These are phyloP conservation scores for Nothopassalora personata DNA, from an alignment of 2,329 filamentous ascomycete genomes.

Conservation along the genomic window DNA sequence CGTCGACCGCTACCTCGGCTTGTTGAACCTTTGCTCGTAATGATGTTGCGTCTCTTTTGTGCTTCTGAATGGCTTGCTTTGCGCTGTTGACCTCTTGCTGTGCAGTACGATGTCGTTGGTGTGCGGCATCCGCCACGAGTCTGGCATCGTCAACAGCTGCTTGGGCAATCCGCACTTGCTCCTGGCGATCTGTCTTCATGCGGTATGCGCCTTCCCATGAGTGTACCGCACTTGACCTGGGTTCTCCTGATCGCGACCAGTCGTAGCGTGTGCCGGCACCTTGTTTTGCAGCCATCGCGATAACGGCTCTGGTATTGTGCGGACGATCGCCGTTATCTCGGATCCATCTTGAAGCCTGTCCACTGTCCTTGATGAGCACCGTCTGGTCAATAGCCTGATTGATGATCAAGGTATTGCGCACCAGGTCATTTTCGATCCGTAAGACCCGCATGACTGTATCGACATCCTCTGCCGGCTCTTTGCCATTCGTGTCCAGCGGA, in stretches of 20 bases:
- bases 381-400: slow-evolving; percentile 77
- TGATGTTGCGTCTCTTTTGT: slow-evolving; percentile 44
- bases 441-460: slow-evolving; percentile 76
- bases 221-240: slow-evolving; percentile 49
- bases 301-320: slow-evolving; percentile 66
- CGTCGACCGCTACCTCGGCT: slow-evolving; percentile 58
- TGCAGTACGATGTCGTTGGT: slow-evolving; percentile 45
- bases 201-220: slow-evolving; percentile 54
- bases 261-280: slow-evolving; percentile 58
- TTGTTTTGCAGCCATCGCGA: slow-evolving; percentile 55
- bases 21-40: slow-evolving; percentile 54
- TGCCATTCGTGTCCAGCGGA: slow-evolving; percentile 53
- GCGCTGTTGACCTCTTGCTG: slow-evolving; percentile 48
- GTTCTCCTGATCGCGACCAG: slow-evolving; percentile 44
- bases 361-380: slow-evolving; percentile 65
- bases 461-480: slow-evolving; percentile 68
- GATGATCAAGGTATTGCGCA: slow-evolving; percentile 79
- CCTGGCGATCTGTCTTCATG: slow-evolving; percentile 40
- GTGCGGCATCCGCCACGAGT: slow-evolving; percentile 50
- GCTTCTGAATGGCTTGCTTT: slow-evolving; percentile 45
- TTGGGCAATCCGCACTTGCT: slow-evolving; percentile 38
- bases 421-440: slow-evolving; percentile 70
- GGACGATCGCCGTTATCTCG: slow-evolving; percentile 49
- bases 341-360: slow-evolving; percentile 65
- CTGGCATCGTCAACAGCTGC: slow-evolving; percentile 32